These are phyloP conservation scores for Vitis cinerea DNA, from an alignment of 164 flowering plant genomes.

Conservation along the genomic window DNA sequence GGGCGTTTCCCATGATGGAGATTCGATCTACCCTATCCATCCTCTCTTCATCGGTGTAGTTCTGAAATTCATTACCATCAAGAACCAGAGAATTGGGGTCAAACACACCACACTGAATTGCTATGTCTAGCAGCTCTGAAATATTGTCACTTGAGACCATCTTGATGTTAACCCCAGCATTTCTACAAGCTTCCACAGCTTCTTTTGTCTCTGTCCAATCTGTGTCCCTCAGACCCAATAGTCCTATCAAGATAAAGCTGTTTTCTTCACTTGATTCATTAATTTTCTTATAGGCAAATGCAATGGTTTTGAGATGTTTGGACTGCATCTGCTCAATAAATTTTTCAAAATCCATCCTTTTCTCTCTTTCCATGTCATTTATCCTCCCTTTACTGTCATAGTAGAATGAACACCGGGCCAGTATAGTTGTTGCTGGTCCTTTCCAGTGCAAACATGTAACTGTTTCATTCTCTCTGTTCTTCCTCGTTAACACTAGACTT, in stretches of 20 bases:
- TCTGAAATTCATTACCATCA: constrained; percentile 17
- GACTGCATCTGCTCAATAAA: not conserved
- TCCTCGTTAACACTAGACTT: constrained; percentile 13
- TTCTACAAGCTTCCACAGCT: constrained; percentile 9
- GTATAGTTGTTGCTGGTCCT: constrained; percentile 15
- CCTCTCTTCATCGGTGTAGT: constrained; percentile 7
- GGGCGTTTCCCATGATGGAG: constrained; percentile 8
- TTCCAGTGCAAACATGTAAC: constrained; percentile 10
- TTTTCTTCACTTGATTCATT: not conserved
- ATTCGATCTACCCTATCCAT: constrained; percentile 13
- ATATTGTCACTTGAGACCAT: constrained; percentile 13
- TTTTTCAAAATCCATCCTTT: not conserved
- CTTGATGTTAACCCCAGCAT: constrained; percentile 15
- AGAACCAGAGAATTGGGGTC: constrained; percentile 1
- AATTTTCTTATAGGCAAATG: constrained; percentile 12
- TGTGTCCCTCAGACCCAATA: constrained; percentile 16
- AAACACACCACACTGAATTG: constrained; percentile 1
- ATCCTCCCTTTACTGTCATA: constrained; percentile 15
- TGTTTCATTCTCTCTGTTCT: not conserved
- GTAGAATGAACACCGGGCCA: constrained; percentile 22
- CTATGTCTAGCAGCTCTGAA: not conserved
- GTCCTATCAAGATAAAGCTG: constrained; percentile 14
- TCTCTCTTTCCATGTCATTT: constrained; percentile 7
- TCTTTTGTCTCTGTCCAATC: not conserved
- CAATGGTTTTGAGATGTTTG: constrained; percentile 9